Base-by-base conservation (phyloP, 352 stramenopile species). In the Lagenidium sp. region DNA sequence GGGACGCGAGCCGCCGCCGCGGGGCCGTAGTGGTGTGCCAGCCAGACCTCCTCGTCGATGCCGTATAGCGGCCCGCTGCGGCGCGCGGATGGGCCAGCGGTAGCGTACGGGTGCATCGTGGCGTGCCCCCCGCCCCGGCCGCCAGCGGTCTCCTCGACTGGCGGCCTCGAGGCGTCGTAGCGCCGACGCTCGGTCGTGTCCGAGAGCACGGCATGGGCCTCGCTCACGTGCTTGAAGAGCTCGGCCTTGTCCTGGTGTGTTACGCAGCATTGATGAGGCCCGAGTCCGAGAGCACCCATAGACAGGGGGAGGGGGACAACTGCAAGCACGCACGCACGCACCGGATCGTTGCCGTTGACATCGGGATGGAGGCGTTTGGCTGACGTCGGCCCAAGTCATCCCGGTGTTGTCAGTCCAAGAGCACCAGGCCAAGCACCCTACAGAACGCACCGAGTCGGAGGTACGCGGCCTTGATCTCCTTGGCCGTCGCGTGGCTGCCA, bases 351-450 rank as follows among this genome's bases (percentile, higher is more conserved):
- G 37, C 74, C 76, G 1, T 75, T 93, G 25, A 85, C 78, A 41
- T 93, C 81, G n/a, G 81, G 81, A 75, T 91, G 81, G 47, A 93
- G 61, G 20, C 68, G 68, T 55, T 88, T 88, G 36, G 81, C 80
- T 60, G 21, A 7, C 15, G 34, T n/a, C n/a, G n/a, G n/a, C n/a
- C n/a, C n/a, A n/a, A n/a, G n/a, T n/a, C n/a, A n/a, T n/a, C n/a
- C n/a, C n/a, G n/a, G n/a, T n/a, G n/a, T n/a, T n/a, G n/a, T n/a
- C n/a, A n/a, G n/a, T n/a, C n/a, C n/a, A n/a, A n/a, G n/a, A n/a
- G n/a, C n/a, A n/a, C n/a, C n/a, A n/a, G n/a, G n/a, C n/a, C n/a
- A n/a, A n/a, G n/a, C n/a, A n/a, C n/a, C n/a, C n/a, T n/a, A n/a
- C n/a, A n/a, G n/a, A n/a, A n/a, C 49, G 18, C 32, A 90, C 78